Percentiles rank a stretch among this genome's conserved stretches.
phyloP scores from a whole-genome alignment of 441 rosid genomes.

The Breynia disticha region DNA sequence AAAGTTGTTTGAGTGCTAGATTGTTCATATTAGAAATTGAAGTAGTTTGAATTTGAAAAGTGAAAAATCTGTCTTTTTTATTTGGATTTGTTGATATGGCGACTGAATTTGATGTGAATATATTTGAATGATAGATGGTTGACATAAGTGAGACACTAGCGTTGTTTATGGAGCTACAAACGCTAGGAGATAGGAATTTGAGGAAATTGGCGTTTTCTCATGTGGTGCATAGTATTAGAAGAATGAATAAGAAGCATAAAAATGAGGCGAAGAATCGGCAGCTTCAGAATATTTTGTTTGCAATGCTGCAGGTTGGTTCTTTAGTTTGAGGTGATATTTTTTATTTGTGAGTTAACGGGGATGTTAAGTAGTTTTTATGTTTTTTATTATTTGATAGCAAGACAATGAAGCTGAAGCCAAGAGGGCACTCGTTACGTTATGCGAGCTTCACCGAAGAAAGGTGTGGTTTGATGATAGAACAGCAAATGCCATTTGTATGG shows the following conservation, averaged over 20 bases:
- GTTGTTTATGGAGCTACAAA: conserved; percentile 81
- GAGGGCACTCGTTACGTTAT: conserved; percentile 60
- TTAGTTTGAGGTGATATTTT: neutral
- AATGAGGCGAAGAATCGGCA: conserved; percentile 62
- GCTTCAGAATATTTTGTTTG: conserved; percentile 69
- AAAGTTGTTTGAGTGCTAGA: too few species aligned
- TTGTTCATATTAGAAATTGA: neutral
- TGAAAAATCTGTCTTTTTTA: neutral
- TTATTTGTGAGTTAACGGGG: neutral
- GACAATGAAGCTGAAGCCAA: conserved; percentile 76
- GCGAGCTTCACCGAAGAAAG: conserved; percentile 74
- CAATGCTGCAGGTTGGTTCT: conserved; percentile 52
- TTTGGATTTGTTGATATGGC: neutral
- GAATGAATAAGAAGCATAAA: conserved; percentile 66
- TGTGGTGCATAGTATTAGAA: conserved; percentile 64
- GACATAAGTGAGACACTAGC: conserved; percentile 51
- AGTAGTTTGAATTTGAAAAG: neutral
- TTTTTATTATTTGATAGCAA: conserved; percentile 29
- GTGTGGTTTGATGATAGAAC: conserved; percentile 90
- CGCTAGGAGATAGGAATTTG: conserved; percentile 59
- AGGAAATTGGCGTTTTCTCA: conserved; percentile 72
- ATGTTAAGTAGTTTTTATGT: neutral
- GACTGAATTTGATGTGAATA: neutral
- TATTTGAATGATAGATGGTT: conserved; percentile 39
- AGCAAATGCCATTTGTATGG: conserved; percentile 79